Evolutionary conservation across 495 filamentous ascomycete species (phyloP).

Genomic region (Xylaria scruposa): DNA sequence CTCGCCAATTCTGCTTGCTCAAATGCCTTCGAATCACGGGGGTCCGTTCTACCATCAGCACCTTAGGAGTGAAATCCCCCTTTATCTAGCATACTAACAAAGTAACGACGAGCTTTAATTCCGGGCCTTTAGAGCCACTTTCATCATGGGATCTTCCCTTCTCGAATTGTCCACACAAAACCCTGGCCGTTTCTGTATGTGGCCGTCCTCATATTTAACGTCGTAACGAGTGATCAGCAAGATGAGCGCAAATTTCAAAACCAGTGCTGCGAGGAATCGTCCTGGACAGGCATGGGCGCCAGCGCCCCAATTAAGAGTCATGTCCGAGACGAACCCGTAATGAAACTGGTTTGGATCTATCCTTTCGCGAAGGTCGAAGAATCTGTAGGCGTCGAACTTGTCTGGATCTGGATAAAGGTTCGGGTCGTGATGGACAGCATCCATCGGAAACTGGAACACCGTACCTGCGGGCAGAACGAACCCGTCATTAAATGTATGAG

Average conservation of each 20-base stretch:
- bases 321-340: constrained; percentile 29
- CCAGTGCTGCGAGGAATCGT: constrained; percentile 47
- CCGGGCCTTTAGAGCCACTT: constrained; percentile 12
- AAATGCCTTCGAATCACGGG: no score
- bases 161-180: constrained; percentile 9
- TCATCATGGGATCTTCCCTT: constrained; percentile 9
- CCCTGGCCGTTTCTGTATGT: neutral
- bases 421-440: neutral
- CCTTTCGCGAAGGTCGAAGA: constrained; percentile 40
- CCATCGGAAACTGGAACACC: neutral
- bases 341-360: constrained; percentile 13
- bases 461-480: neutral
- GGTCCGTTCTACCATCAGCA: no score
- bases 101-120: neutral
- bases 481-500: neutral
- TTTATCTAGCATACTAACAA: neutral
- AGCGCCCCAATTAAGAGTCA: constrained; percentile 45
- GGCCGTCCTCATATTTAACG: neutral
- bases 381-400: constrained; percentile 41
- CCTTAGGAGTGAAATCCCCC: neutral
- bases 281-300: constrained; percentile 50
- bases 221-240: constrained; percentile 11
- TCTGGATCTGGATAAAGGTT: neutral
- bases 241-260: constrained; percentile 14
- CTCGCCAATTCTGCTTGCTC: no score